Base-by-base conservation (phyloP, 495 filamentous ascomycete genomes). In the Neurospora sp. region DNA sequence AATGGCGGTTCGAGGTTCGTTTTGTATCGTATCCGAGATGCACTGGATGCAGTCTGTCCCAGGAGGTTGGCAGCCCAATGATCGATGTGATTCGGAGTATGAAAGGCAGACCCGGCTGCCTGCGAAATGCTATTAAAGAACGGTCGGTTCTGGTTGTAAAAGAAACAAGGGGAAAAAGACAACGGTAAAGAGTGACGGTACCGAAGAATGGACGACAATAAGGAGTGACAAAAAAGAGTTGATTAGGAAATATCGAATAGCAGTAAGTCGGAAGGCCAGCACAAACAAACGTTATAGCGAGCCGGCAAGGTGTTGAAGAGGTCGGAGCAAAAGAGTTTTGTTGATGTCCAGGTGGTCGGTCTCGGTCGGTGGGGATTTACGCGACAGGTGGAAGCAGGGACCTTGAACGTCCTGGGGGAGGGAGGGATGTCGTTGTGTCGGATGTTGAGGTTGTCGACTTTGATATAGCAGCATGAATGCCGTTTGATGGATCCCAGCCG, bases 51-150 rank as follows among this genome's bases (percentile, higher is more conserved):
- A 65, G 16, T 31, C 53, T 65, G 8, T 65, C 27, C 53, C 35
- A 59, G 53, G 53, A 14, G 27, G 10, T 65, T 22, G 53, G 14
- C 22, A 35, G 53, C 53, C 53, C 53, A 65, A 37, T 7, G 27
- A 65, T 35, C 27, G 53, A 37, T 65, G 27, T 37, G 27, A 65
- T 65, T 37, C 53, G 53, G 53, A 35, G 53, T 65, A 65, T 16
- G 53, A 40, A 73, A 72, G 72, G 74, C 72, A 73, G 69, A 20
- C 71, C 70, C 72, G 69, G 59, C 73, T 70, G 75, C 72, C 70
- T 70, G 68, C 65, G 27, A 35, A 22, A 16, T 65, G 53, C 53
- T 65, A 65, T 18, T 65, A 35, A 68, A 68, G 39, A 44, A 40
- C 22, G 47, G 37, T 47, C 70, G 22, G 70, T 39, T 47, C 70